These are phyloP conservation scores for Yarrowia sp. DNA, from an alignment of 805 yeast species.

Conservation along the genomic window DNA sequence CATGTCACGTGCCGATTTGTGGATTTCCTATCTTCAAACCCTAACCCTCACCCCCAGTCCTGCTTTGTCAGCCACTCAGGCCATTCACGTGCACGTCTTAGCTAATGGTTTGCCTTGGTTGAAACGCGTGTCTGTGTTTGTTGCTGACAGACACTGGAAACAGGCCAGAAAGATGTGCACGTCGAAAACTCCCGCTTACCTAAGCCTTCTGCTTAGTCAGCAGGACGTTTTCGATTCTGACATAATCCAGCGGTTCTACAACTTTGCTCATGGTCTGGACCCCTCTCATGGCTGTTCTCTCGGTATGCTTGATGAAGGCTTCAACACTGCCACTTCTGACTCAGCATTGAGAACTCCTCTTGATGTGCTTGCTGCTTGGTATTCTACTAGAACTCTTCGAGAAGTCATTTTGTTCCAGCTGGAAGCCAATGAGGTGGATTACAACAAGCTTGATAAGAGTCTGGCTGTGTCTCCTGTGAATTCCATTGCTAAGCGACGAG, in stretches of 20 bases:
- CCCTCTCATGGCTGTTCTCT: slow-evolving; percentile 26
- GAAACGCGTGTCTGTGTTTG: slow-evolving; percentile 27
- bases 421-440: slow-evolving; percentile 23
- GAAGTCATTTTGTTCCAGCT: slow-evolving; percentile 32
- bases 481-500: slow-evolving; percentile 35
- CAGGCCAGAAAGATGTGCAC: slow-evolving; percentile 33
- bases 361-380: slow-evolving; percentile 38
- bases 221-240: slow-evolving; percentile 35
- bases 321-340: slow-evolving; percentile 32
- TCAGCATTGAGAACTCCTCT: slow-evolving; percentile 34
- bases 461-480: slow-evolving; percentile 36
- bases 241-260: slow-evolving; percentile 32
- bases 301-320: slow-evolving; percentile 32
- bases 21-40: slow-evolving; percentile 36
- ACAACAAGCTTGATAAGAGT: slow-evolving; percentile 30
- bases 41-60: slow-evolving; percentile 34
- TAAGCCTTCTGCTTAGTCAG: slow-evolving; percentile 13
- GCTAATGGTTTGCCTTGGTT: slow-evolving; percentile 30
- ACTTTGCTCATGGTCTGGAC: slow-evolving; percentile 29
- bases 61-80: slow-evolving; percentile 35
- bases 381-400: slow-evolving; percentile 34
- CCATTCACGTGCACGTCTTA: slow-evolving; percentile 38
- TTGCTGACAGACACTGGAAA: slow-evolving; percentile 34
- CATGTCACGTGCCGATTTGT: slow-evolving; percentile 33
- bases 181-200: slow-evolving; percentile 29